Conservation (phyloP, 345 rosid genomes). For the Linum trigynum region DNA sequence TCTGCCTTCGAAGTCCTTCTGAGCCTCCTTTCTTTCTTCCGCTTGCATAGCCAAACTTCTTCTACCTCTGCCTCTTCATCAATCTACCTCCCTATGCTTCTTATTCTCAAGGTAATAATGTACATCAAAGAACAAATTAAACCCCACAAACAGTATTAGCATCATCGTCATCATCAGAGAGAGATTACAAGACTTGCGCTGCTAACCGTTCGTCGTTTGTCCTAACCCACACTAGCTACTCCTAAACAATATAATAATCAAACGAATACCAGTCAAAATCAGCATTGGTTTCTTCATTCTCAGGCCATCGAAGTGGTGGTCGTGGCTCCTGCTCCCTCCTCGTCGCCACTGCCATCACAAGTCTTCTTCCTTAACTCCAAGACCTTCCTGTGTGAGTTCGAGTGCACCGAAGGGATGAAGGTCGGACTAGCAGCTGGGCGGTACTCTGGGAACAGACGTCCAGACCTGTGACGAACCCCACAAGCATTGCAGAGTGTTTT, state of each 20-base stretch:
- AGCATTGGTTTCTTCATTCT: neutral
- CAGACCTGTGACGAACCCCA: slow-evolving; percentile 3
- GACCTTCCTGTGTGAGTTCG: neutral
- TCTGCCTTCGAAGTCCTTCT: too few species aligned
- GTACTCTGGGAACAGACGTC: slow-evolving; percentile 1
- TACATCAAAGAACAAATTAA: neutral
- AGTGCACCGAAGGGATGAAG: neutral
- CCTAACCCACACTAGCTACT: neutral
- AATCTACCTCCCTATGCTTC: neutral
- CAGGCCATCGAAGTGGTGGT: too few species aligned
- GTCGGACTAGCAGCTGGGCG: neutral
- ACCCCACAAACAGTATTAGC: neutral
- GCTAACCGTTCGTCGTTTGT: neutral
- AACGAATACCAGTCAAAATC: neutral
- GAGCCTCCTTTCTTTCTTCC: too few species aligned
- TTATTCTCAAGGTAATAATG: neutral
- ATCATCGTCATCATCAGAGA: neutral
- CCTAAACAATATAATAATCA: neutral
- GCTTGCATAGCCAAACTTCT: too few species aligned
- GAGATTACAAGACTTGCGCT: neutral
- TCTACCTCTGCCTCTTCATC: too few species aligned
- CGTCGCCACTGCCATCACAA: neutral
- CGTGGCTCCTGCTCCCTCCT: too few species aligned
- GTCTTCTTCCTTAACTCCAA: neutral
- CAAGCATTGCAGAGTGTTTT: slow-evolving; percentile 4